A percentile compares a stretch with the other conserved stretches of the same genome.
phyloP scores from a whole-genome alignment of 257 asterid genomes.

The Apocynum venetum region DNA sequence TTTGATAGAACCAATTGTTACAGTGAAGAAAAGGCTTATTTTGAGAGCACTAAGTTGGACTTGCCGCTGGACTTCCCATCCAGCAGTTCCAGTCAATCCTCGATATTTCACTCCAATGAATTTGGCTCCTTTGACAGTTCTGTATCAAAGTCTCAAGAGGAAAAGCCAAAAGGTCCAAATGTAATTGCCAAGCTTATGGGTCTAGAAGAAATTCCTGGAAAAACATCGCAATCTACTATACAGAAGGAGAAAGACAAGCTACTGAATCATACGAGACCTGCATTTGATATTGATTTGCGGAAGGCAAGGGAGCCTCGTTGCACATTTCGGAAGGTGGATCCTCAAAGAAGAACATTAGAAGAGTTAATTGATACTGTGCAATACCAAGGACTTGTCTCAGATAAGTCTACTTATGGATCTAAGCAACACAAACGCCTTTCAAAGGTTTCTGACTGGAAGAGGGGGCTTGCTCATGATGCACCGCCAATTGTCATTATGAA shows the following conservation, averaged over 20 bases:
- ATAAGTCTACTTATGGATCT: slow-evolving; percentile 24
- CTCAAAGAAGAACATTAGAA: slow-evolving; percentile 38
- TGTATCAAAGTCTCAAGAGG: slow-evolving; percentile 22
- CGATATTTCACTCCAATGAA: slow-evolving; percentile 32
- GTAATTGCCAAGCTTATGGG: slow-evolving; percentile 85
- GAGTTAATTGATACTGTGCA: slow-evolving; percentile 53
- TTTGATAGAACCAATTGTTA: slow-evolving; percentile 10
- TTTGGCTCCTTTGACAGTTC: slow-evolving; percentile 38
- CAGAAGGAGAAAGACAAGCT: slow-evolving; percentile 22
- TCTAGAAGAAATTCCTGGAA: slow-evolving; percentile 42
- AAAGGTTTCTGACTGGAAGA: slow-evolving; percentile 25
- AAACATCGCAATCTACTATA: slow-evolving; percentile 8
- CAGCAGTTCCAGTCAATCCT: slow-evolving; percentile 54
- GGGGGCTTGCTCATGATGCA: slow-evolving; percentile 22
- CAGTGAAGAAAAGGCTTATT: slow-evolving; percentile 14
- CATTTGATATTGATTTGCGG: slow-evolving; percentile 54
- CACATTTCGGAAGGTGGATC: slow-evolving; percentile 31
- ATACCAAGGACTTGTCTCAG: slow-evolving; percentile 51
- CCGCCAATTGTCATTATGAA: slow-evolving; percentile 59
- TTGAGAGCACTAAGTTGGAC: slow-evolving; percentile 26
- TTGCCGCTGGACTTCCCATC: slow-evolving; percentile 36
- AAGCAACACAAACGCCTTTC: slow-evolving; percentile 9
- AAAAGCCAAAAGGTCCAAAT: slow-evolving; percentile 45
- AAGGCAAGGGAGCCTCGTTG: slow-evolving; percentile 42
- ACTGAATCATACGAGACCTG: slow-evolving; percentile 22